Evolutionary conservation across 352 stramenopile genomes (phyloP).

Genomic region (Aphanomyces stellatus): DNA sequence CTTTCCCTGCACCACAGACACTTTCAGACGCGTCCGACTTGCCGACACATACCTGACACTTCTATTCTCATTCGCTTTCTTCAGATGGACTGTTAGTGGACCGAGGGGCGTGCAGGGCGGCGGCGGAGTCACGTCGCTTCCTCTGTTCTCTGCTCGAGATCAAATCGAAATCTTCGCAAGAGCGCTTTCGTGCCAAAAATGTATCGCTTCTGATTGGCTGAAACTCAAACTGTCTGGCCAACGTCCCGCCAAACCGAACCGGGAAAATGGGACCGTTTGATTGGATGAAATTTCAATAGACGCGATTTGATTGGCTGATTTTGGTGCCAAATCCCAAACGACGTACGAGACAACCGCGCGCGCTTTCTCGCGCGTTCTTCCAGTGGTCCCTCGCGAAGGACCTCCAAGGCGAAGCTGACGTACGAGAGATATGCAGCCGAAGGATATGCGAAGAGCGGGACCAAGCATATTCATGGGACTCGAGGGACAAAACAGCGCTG

Average conservation of each 20-base stretch:
- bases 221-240: conserved; percentile 1
- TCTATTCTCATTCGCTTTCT: neutral
- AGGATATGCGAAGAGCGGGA: no score
- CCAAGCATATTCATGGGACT: no score
- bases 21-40: neutral
- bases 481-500: no score
- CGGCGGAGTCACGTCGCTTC: neutral
- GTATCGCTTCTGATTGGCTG: neutral
- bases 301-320: neutral
- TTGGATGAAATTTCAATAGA: neutral
- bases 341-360: no score
- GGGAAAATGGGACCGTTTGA: neutral
- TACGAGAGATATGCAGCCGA: no score
- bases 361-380: no score
- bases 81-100: neutral
- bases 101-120: neutral
- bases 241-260: neutral
- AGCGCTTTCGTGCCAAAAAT: neutral
- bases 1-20: neutral
- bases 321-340: no score
- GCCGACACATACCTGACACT: neutral
- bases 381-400: no score
- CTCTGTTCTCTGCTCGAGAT: neutral
- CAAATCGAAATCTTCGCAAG: neutral
- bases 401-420: no score